phyloP scores from a whole-genome alignment of 2,329 filamentous ascomycete species.

The Cytospora mali region DNA sequence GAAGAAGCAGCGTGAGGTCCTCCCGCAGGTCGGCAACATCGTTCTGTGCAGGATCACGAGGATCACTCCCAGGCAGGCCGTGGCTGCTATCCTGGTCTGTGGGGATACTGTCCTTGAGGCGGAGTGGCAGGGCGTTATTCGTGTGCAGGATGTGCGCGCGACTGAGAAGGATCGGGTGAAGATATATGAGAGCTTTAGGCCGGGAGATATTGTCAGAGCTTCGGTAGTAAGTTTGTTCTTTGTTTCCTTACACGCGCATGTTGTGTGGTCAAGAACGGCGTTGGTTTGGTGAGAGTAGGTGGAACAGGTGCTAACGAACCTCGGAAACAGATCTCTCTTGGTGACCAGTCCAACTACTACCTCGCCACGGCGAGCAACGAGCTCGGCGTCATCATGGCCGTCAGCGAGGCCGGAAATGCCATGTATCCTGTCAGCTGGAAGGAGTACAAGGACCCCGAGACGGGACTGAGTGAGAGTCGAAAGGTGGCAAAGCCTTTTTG shows the following conservation, averaged over 20 bases:
- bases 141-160: constrained; percentile 87
- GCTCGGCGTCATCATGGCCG: constrained; percentile 90
- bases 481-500: constrained; percentile 95
- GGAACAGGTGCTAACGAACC: neutral
- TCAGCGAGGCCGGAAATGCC: constrained; percentile 81
- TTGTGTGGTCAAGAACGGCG: neutral
- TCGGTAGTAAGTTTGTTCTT: constrained; percentile 65
- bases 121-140: constrained; percentile 83
- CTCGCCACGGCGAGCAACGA: constrained; percentile 90
- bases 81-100: constrained; percentile 83
- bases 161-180: constrained; percentile 96
- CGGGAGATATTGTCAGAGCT: constrained; percentile 88
- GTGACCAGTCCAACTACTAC: constrained; percentile 95
- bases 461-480: constrained; percentile 73
- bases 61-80: constrained; percentile 81
- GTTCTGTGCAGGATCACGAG: constrained; percentile 86
- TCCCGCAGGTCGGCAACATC: constrained; percentile 78
- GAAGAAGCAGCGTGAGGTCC: constrained; percentile 64
- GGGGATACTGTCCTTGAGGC: constrained; percentile 72
- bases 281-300: neutral
- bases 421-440: constrained; percentile 96
- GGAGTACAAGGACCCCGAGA: constrained; percentile 85
- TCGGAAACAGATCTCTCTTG: constrained; percentile 70
- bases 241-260: constrained; percentile 14
- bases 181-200: constrained; percentile 87